These are phyloP conservation scores for Aspergillus eucalypticola DNA, from an alignment of 2,329 filamentous ascomycete genomes.

Conservation along the genomic window DNA sequence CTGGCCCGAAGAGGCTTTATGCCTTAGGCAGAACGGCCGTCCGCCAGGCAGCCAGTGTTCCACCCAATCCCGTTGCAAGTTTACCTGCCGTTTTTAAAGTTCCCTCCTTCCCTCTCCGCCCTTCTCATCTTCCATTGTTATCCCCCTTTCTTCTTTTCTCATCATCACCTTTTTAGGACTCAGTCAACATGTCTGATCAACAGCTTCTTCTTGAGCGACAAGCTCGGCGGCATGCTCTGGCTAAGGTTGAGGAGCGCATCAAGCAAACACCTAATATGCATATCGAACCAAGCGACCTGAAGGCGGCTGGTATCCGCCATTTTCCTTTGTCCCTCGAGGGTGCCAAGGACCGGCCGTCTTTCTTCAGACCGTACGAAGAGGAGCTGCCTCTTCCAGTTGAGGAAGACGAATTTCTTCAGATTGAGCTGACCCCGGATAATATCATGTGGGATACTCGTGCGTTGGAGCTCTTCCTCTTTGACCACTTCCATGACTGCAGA, in stretches of 20 bases:
- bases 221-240: neutral
- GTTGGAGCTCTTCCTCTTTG: neutral
- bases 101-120: too few species aligned
- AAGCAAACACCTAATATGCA: neutral
- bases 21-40: neutral
- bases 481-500: neutral
- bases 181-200: neutral
- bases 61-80: too few species aligned
- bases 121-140: too few species aligned
- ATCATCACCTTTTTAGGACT: neutral
- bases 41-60: too few species aligned
- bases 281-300: neutral
- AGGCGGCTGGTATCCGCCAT: constrained; percentile 3
- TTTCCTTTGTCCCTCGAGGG: neutral
- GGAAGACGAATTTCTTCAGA: neutral
- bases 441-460: constrained; percentile 4
- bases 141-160: neutral
- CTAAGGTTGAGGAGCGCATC: neutral
- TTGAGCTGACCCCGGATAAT: neutral
- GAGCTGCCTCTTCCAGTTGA: constrained; percentile 4
- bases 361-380: neutral
- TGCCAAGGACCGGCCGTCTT: neutral
- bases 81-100: too few species aligned
- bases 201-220: neutral
- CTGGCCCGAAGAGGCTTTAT: neutral